Base-by-base conservation (phyloP, 2,329 filamentous ascomycete genomes). In the Chrysoporthe cubensis region DNA sequence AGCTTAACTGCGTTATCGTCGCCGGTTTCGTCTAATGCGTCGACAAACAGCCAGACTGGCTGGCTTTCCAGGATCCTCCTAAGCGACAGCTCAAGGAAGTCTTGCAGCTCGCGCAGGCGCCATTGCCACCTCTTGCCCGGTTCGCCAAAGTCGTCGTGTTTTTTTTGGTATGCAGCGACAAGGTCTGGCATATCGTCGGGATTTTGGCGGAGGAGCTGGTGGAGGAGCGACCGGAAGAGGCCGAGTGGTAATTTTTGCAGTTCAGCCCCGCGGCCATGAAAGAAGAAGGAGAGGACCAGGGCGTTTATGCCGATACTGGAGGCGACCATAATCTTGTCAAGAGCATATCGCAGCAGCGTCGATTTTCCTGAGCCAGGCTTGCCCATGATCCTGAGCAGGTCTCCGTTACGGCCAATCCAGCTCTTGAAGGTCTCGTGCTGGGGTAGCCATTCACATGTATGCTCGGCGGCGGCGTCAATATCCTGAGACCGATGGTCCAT, bases 331-430 rank as follows among this genome's bases (percentile, higher is more conserved):
- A 48, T 21, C n/a, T 62, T 43, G 13, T 13, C 70, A 14, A 81
- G 72, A 1, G 80, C 42, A 68, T 75, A 74, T 44, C 72, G 73
- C 60, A 82, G 71, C 1, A 79, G 11, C 5, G 48, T 81, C 5
- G 78, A 80, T 63, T 82, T 82, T 2, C 80, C 79, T 0, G 76
- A 75, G 7, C 79, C 79, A 2, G 80, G 79, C 40, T 81, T 79
- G 1, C 80, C 80, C 61, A 78, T 78, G 46, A 82, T 76, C 78
- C 77, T 80, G 3, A 80, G 75, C 0, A 80, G 6, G 3, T 69
- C 73, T n/a, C 26, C 56, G 7, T 72, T 16, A 0, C 40, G 0
- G 0, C 4, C 3, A 4, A 65, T 34, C 77, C 77, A 80, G 9
- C 7, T 62, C 5, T 13, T 67, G 46, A 73, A 79, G 0, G 50